Conservation (phyloP, 495 filamentous ascomycete genomes). For the Cryomyces antarcticus region DNA sequence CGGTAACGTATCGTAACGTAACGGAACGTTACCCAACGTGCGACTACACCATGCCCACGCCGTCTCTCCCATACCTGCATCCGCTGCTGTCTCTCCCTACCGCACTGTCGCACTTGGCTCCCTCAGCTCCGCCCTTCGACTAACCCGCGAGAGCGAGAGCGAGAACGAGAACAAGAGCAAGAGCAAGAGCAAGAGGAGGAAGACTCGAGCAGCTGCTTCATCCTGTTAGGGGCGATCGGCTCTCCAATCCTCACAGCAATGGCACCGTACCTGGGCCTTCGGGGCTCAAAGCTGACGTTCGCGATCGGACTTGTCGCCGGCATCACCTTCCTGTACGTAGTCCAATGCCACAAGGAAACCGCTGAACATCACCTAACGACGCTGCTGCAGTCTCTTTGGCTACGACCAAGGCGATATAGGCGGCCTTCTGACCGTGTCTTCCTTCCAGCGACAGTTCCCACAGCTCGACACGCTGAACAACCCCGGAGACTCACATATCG, state of each 20-base stretch:
- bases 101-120: no score
- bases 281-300: conserved; percentile 2
- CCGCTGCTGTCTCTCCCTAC: no score
- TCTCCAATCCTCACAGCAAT: background rate
- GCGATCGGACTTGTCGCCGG: conserved; percentile 8
- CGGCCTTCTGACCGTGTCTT: conserved; percentile 5
- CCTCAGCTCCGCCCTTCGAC: no score
- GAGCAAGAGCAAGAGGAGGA: no score
- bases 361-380: background rate
- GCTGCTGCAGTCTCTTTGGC: conserved; percentile 8
- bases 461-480: conserved; percentile 8
- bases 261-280: conserved; percentile 3
- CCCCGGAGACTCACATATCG: conserved; percentile 1
- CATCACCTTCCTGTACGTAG: conserved; percentile 5
- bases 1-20: no score
- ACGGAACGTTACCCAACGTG: no score
- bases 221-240: no score
- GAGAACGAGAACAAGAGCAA: no score
- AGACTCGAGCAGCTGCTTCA: no score
- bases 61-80: no score
- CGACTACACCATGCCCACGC: no score
- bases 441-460: conserved; percentile 7
- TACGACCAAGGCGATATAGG: conserved; percentile 13
- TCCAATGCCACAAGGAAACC: background rate
- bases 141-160: no score